These are phyloP conservation scores for Pseudogymnoascus sp. DNA, from an alignment of 2,329 filamentous ascomycete genomes.

Conservation along the genomic window DNA sequence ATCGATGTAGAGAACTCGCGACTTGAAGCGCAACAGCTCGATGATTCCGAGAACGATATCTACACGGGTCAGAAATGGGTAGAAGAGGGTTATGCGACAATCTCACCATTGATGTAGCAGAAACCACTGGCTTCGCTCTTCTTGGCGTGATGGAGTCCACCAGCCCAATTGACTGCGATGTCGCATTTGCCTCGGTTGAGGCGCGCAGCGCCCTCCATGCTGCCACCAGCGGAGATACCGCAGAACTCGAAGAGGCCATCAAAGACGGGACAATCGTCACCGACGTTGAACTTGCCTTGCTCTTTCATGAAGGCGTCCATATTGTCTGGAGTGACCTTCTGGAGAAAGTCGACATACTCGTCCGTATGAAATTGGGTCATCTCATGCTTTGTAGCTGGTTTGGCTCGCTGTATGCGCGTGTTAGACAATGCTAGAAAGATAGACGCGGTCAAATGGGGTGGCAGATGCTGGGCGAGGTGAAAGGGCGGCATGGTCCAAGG, in stretches of 20 bases:
- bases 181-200: slow-evolving; percentile 87
- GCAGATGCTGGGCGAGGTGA: slow-evolving; percentile 11
- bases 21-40: slow-evolving; percentile 80
- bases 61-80: slow-evolving; percentile 41
- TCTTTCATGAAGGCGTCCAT: slow-evolving; percentile 92
- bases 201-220: slow-evolving; percentile 85
- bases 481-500: neutral
- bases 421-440: neutral
- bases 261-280: slow-evolving; percentile 95
- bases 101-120: slow-evolving; percentile 91
- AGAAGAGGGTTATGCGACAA: slow-evolving; percentile 26
- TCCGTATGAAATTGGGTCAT: slow-evolving; percentile 91
- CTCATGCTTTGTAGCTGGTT: slow-evolving; percentile 80
- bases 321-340: slow-evolving; percentile 94
- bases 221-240: slow-evolving; percentile 86
- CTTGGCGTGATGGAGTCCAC: slow-evolving; percentile 93
- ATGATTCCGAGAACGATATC: slow-evolving; percentile 94
- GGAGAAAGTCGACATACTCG: slow-evolving; percentile 92
- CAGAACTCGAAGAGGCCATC: slow-evolving; percentile 97
- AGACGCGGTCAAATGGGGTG: neutral
- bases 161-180: slow-evolving; percentile 97
- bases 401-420: slow-evolving; percentile 52
- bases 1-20: slow-evolving; percentile 95
- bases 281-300: slow-evolving; percentile 88
- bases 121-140: slow-evolving; percentile 95